These are phyloP conservation scores for Colletotrichum caudatum DNA, from an alignment of 2,329 filamentous ascomycete genomes.

Conservation along the genomic window DNA sequence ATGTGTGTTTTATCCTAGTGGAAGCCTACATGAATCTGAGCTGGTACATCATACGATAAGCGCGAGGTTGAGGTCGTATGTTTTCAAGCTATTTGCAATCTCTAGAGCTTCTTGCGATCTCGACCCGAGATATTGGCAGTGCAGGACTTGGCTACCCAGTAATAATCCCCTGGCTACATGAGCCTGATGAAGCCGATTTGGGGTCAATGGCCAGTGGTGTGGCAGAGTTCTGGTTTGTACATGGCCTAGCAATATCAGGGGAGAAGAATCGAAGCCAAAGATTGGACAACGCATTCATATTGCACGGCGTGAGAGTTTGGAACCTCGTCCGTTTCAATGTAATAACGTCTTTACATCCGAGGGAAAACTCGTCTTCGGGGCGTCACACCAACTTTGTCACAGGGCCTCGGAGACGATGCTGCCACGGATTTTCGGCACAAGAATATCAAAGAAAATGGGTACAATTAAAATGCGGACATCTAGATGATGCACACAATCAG, in stretches of 20 bases:
- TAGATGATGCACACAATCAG: background rate
- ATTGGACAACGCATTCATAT: background rate
- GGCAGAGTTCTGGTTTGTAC: background rate
- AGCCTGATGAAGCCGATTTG: background rate
- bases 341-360: background rate
- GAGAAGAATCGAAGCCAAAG: background rate
- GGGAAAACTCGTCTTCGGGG: rapidly evolving
- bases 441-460: no score
- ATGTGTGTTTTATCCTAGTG: no score
- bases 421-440: background rate
- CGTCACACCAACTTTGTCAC: background rate
- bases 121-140: background rate
- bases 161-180: background rate
- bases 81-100: no score
- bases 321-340: background rate
- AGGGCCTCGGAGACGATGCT: background rate
- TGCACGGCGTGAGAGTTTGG: background rate
- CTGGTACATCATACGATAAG: no score
- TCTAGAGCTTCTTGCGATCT: no score
- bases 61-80: no score
- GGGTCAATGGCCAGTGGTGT: background rate
- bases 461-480: no score
- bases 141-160: background rate
- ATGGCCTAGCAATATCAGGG: background rate
- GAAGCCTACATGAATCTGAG: no score